These are phyloP conservation scores for Candida ipomoeae DNA, from an alignment of 805 yeast species.

Conservation along the genomic window DNA sequence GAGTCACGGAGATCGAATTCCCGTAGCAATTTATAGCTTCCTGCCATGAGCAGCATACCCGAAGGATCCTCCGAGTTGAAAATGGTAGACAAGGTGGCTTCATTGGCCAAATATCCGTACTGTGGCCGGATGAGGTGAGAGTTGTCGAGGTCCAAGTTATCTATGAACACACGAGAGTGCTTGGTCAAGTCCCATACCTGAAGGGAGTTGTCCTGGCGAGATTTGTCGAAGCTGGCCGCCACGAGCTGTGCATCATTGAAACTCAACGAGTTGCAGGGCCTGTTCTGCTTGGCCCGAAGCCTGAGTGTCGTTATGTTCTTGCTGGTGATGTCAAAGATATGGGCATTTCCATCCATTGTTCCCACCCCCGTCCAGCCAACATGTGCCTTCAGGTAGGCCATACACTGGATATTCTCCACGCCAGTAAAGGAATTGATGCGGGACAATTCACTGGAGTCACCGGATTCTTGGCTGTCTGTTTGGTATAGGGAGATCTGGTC, in stretches of 20 bases:
- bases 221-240: conserved; percentile 77
- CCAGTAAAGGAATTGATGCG: conserved; percentile 56
- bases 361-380: conserved; percentile 71
- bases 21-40: conserved; percentile 71
- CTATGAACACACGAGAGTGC: conserved; percentile 37
- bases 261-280: conserved; percentile 73
- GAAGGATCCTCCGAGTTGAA: conserved; percentile 39
- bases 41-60: conserved; percentile 49
- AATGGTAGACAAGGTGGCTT: conserved; percentile 62
- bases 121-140: conserved; percentile 52
- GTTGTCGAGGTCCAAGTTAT: conserved; percentile 29
- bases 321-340: conserved; percentile 55
- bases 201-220: conserved; percentile 69
- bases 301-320: conserved; percentile 33
- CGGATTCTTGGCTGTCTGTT: conserved; percentile 35
- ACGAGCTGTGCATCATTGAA: conserved; percentile 62
- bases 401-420: conserved; percentile 63
- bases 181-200: conserved; percentile 77
- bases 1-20: conserved; percentile 72
- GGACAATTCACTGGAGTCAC: conserved; percentile 48
- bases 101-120: conserved; percentile 62
- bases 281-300: conserved; percentile 57
- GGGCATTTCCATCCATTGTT: conserved; percentile 62
- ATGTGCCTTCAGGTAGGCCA: conserved; percentile 53
- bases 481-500: conserved; percentile 68